Conservation (phyloP, 352 stramenopile genomes). For the Phytopythium helicoides region DNA sequence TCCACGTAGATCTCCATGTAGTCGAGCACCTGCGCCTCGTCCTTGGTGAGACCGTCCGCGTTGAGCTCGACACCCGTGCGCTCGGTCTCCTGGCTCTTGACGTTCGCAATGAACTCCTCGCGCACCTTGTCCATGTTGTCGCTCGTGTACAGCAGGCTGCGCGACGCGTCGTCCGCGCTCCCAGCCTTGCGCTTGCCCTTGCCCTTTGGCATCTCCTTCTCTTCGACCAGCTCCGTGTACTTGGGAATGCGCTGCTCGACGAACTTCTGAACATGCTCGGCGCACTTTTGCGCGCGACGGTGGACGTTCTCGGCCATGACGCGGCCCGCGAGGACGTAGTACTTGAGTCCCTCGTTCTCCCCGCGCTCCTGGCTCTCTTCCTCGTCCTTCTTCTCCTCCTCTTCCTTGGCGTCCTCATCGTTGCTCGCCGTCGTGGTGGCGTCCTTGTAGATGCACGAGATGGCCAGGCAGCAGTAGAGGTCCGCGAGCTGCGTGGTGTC, state of each 20-base stretch:
- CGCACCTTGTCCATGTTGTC: constrained; percentile 49
- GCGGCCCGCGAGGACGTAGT: constrained; percentile 78
- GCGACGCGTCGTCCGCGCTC: constrained; percentile 5
- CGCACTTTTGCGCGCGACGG: constrained; percentile 42
- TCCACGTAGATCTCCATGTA: constrained; percentile 82
- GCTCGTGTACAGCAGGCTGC: constrained; percentile 43
- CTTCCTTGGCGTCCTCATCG: constrained; percentile 11
- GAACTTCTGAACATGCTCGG: constrained; percentile 46
- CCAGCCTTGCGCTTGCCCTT: constrained; percentile 71
- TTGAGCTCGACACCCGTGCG: constrained; percentile 53
- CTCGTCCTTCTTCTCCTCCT: constrained; percentile 12
- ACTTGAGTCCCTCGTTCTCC: constrained; percentile 64
- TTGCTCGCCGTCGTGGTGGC: constrained; percentile 20
- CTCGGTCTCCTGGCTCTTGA: constrained; percentile 33
- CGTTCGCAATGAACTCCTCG: constrained; percentile 56
- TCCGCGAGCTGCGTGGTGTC: constrained; percentile 82
- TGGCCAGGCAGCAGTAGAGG: constrained; percentile 80
- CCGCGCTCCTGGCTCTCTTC: constrained; percentile 20
- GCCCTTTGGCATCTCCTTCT: constrained; percentile 26
- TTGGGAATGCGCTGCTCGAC: constrained; percentile 45
- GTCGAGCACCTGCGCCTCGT: constrained; percentile 50
- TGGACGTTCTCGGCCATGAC: constrained; percentile 85
- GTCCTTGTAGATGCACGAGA: constrained; percentile 84
- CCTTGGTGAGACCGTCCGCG: constrained; percentile 21
- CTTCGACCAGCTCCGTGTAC: constrained; percentile 27